A percentile compares a stretch with the other conserved stretches of the same genome.
Evolutionary conservation across 2,329 filamentous ascomycete genomes (phyloP).

Genomic region (Ramichloridium luteum): DNA sequence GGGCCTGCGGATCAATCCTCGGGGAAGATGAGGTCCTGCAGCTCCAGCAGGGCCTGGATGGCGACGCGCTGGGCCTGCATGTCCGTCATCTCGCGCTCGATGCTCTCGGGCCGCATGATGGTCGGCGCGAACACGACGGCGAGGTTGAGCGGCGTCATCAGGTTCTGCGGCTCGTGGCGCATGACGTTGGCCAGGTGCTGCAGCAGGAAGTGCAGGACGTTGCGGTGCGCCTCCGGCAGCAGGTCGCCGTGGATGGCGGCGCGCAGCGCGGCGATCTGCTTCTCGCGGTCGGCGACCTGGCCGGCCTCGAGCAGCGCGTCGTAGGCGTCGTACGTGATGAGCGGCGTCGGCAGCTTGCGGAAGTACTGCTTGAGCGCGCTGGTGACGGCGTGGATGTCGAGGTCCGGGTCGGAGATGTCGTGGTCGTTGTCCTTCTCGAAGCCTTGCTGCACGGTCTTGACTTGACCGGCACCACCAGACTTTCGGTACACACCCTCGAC

Average conservation of each 20-base stretch:
- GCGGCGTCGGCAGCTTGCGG: constrained; percentile 74
- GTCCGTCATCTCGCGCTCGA: constrained; percentile 91
- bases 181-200: constrained; percentile 87
- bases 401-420: constrained; percentile 83
- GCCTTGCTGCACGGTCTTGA: constrained; percentile 79
- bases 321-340: constrained; percentile 88
- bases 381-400: constrained; percentile 94
- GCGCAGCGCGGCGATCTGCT: constrained; percentile 59
- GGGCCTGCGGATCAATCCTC: too few relatives aligned
- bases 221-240: constrained; percentile 74
- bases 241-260: constrained; percentile 61
- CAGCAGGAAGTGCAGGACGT: constrained; percentile 85
- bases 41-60: constrained; percentile 86
- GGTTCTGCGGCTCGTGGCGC: constrained; percentile 66
- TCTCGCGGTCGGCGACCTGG: constrained; percentile 46
- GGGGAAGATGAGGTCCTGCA: constrained; percentile 67
- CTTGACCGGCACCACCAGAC: constrained; percentile 82
- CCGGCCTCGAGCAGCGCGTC: constrained; percentile 70
- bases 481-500: constrained; percentile 97
- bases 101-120: constrained; percentile 81
- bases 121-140: constrained; percentile 96
- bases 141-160: constrained; percentile 94
- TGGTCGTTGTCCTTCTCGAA: constrained; percentile 70
- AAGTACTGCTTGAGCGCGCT: constrained; percentile 97
- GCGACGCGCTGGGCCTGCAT: constrained; percentile 87